Percentiles rank a stretch among this genome's conserved stretches.
These are phyloP conservation scores for Populus hybrid DNA, from an alignment of 441 rosid genomes.

Conservation along the genomic window DNA sequence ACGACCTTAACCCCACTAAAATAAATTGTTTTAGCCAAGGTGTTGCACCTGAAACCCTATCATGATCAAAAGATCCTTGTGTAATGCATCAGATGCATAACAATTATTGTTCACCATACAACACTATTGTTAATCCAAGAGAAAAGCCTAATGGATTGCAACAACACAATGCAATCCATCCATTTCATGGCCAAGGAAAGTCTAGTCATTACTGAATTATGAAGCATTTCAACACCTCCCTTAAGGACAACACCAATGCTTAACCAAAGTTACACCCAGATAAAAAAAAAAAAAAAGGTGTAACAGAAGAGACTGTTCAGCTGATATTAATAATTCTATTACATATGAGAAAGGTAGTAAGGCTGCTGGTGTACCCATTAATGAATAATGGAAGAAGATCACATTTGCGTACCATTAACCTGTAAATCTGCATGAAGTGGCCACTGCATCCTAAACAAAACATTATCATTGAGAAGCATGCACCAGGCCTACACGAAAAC, in stretches of 20 bases:
- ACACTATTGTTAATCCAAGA: not conserved
- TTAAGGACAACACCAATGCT: not conserved
- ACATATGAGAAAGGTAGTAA: not conserved
- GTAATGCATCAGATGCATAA: not conserved
- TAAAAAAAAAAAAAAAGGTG: not conserved
- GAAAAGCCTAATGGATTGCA: not conserved
- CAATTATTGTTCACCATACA: not conserved
- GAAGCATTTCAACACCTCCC: not conserved
- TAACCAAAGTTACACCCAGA: not conserved
- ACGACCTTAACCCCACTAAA: not conserved
- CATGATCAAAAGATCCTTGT: not conserved
- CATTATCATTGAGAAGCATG: conserved; percentile 84
- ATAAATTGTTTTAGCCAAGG: not conserved
- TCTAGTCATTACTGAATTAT: not conserved
- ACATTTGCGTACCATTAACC: conserved; percentile 65
- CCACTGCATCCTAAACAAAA: conserved; percentile 86
- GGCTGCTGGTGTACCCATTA: not conserved
- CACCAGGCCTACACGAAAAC: conserved; percentile 68
- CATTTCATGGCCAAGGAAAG: not conserved
- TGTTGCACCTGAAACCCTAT: not conserved
- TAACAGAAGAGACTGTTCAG: not conserved
- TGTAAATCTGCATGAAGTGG: conserved; percentile 75
- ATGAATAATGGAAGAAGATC: not conserved
- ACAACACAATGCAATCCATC: not conserved
- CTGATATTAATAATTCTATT: not conserved